Base-by-base conservation (phyloP, 331 rosid species). In the Arachis monticola region DNA sequence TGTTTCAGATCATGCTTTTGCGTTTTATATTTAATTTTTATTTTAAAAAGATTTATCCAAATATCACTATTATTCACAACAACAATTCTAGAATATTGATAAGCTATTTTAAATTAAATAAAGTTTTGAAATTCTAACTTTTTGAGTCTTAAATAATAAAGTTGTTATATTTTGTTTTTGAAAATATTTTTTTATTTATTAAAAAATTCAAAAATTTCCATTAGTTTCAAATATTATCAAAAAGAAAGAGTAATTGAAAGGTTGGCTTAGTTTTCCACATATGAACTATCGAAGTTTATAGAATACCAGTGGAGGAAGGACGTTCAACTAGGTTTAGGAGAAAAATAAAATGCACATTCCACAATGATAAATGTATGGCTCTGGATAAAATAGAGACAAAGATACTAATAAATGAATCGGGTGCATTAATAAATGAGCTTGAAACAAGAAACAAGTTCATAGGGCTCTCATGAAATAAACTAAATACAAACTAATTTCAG, bases 401-500 rank as follows among this genome's bases (percentile, higher is more conserved):
- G 13, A 10, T 42, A 76, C 46, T 3, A 5, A 60, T 50, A 35
- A 38, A 46, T 57, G 8, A 57, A 47, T 35, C 10, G 10, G 53
- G 67, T 17, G 35, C 75, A 59, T 30, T 27, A 67, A 14, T 9
- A 75, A 44, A 64, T 9, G 14, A 42, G 51, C 62, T 32, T 30
- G 67, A 58, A 67, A 59, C 10, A 59, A 50, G 22, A 17, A 32
- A 32, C 5, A 41, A 55, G 58, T 59, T 22, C 30, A 56, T 22
- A 55, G 75, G 70, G 66, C 65, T 50, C 70, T 35, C 5, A 38
- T 40, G 57, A 79, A 56, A 32, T 1, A 6, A 12, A 47, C 17
- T 12, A 58, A 68, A 63, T 58, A 73, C 65, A 79, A 67, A 41
- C 57, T 67, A 40, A 50, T 1, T 52, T 66, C 17, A 73, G 75